Evolutionary conservation across 345 rosid genomes (phyloP).

Genomic region (Geranium rotundifolium): DNA sequence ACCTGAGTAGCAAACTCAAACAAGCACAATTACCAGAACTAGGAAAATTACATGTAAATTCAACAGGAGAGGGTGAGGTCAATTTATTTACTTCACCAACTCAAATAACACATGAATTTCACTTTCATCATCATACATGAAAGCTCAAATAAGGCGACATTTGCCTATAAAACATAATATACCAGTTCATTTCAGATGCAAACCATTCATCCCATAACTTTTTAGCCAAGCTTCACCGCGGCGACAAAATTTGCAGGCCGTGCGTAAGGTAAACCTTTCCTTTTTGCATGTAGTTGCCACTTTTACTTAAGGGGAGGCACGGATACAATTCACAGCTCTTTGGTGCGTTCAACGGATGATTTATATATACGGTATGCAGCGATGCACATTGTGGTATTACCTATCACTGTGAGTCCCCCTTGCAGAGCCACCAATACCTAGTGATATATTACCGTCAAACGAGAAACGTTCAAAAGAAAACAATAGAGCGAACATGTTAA

Average conservation of each 20-base stretch:
- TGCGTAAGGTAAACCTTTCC: neutral
- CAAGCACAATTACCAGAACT: neutral
- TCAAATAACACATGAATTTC: neutral
- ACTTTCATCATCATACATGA: neutral
- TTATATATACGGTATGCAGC: slow-evolving; percentile 77
- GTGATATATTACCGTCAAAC: neutral
- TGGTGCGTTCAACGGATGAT: slow-evolving; percentile 31
- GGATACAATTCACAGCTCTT: slow-evolving; percentile 24
- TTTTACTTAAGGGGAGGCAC: neutral
- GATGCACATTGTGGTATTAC: slow-evolving; percentile 68
- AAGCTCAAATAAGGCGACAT: neutral
- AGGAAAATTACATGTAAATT: neutral
- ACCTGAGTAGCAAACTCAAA: neutral
- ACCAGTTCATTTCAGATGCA: neutral
- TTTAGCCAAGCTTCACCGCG: neutral
- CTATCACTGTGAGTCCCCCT: slow-evolving; percentile 70
- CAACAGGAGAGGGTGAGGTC: neutral
- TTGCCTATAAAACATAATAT: neutral
- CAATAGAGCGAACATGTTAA: neutral
- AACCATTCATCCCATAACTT: neutral
- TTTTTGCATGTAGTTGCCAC: neutral
- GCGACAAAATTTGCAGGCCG: neutral
- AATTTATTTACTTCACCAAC: neutral
- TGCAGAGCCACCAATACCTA: slow-evolving; percentile 79
- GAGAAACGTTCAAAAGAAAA: neutral